Evolutionary conservation across 2,329 filamentous ascomycete species (phyloP), one percentile per base, ranked within the genome.

Genomic region (Talaromyces marneffei): DNA sequence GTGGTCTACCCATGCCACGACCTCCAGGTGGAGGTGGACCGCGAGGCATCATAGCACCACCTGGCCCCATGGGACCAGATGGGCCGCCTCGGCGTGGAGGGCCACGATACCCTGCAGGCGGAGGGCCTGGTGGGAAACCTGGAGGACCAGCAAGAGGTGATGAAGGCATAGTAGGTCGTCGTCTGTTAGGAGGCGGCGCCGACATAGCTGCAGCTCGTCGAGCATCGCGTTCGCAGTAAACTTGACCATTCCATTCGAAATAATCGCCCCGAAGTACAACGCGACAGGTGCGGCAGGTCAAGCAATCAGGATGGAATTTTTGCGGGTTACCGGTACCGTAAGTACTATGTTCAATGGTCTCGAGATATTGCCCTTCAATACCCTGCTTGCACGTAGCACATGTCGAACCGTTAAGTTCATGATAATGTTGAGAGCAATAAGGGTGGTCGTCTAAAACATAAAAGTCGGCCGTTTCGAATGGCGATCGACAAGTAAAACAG

Each of bases 351-450:
- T 77, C 77, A n/a, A 77, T 89, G 31, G 94, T 95, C 72, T 96
- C 92, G 39, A 97, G 81, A 69, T 96, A 99, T 67, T 92, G 88
- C 0, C 94, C 94, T 75, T 99, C 94, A 66, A 99, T 97, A 14
- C 94, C 94, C 10, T 81, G 80, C 65, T 89, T 84, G 74, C 94
- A 99, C 31, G 83, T 83, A 16, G 84, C 83, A 72, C 94, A 99
- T 1, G 97, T 78, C 52, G 91, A 96, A 56, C 89, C 88, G 68
- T 97, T 97, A 35, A 94, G 83, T 73, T 89, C 85, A 77, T 99
- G 94, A 72, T 97, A 99, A 75, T 97, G 92, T 55, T 87, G 86
- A 66, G 91, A 88, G 75, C 94, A 97, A 76, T 93, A 97, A 0
- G 94, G 94, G 62, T 86, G 83, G 75, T 99, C 91, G 65, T 89